Conservation (phyloP, 73 alveolate species). For the Strombidium stylifer region DNA sequence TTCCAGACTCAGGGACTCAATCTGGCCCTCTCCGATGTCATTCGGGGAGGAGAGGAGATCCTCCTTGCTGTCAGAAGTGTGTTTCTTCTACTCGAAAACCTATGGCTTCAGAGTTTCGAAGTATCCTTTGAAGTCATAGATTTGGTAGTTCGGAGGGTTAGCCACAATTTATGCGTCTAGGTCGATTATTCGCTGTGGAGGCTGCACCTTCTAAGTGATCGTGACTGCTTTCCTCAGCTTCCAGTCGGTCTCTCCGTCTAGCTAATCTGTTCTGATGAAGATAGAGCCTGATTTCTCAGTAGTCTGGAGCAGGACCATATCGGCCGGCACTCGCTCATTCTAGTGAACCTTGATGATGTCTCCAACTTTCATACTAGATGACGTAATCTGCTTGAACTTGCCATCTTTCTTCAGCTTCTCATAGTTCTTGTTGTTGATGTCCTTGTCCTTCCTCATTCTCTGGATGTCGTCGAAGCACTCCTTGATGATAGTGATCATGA, state of each 20-base stretch:
- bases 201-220: conserved; percentile 36
- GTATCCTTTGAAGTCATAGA: conserved; percentile 75
- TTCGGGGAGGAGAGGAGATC: too few relatives aligned
- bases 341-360: conserved; percentile 76
- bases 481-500: conserved; percentile 83
- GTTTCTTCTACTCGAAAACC: too few relatives aligned
- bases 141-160: conserved; percentile 72
- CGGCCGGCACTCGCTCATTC: conserved; percentile 94
- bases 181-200: conserved; percentile 48
- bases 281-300: conserved; percentile 75
- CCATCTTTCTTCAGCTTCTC: conserved; percentile 54
- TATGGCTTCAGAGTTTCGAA: too few relatives aligned
- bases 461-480: conserved; percentile 92
- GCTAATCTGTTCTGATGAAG: conserved; percentile 93
- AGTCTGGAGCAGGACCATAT: conserved; percentile 85
- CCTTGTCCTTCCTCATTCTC: conserved; percentile 84
- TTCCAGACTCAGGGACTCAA: conserved; percentile 88
- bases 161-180: conserved; percentile 75
- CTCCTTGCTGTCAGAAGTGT: too few relatives aligned
- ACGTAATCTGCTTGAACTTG: conserved; percentile 22
- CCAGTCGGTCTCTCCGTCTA: conserved; percentile 99
- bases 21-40: conserved; percentile 55
- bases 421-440: conserved; percentile 61
- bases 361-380: conserved; percentile 72
- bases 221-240: conserved; percentile 57